Evolutionary conservation across 352 stramenopile genomes (phyloP), one percentile per base, ranked within the genome.

Genomic region (Pythium angustatum): DNA sequence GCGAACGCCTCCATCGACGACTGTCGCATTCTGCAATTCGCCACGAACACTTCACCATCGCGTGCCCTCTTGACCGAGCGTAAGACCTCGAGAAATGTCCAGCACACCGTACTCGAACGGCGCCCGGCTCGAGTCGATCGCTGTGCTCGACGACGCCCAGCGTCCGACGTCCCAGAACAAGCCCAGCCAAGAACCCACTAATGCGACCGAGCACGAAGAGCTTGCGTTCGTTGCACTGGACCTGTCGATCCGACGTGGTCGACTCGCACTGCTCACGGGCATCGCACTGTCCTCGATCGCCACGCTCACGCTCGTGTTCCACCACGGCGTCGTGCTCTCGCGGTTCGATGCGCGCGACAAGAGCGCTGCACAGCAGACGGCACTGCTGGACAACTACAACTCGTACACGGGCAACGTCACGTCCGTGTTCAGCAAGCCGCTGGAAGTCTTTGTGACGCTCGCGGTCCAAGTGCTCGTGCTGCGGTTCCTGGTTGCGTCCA

Each of bases 171-270:
- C n/a, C n/a, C n/a, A n/a, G n/a, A n/a, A n/a, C n/a, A n/a, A n/a
- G n/a, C n/a, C n/a, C n/a, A n/a, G n/a, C n/a, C n/a, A n/a, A n/a
- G n/a, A n/a, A n/a, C n/a, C n/a, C n/a, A n/a, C n/a, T n/a, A n/a
- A n/a, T n/a, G n/a, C n/a, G n/a, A n/a, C n/a, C 33, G 5, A 82
- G 27, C 6, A 82, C 61, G 15, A 82, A 30, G 3, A 76, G 11
- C 14, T 33, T 24, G n/a, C 49, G 36, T 27, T 66, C 48, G 49
- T 51, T n/a, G n/a, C n/a, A n/a, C n/a, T n/a, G 1, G 6, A 22
- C 24, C 36, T 44, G 4, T 22, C 27, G 27, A 11, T 48, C 5
- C 51, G 51, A 7, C 51, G 19, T 21, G 34, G 8, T 17, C 51
- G 51, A 19, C 1, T 49, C 10, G 17, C 31, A 9, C 4, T 44